phyloP scores from a whole-genome alignment of 352 stramenopile species.

The Phytophthora sp. region DNA sequence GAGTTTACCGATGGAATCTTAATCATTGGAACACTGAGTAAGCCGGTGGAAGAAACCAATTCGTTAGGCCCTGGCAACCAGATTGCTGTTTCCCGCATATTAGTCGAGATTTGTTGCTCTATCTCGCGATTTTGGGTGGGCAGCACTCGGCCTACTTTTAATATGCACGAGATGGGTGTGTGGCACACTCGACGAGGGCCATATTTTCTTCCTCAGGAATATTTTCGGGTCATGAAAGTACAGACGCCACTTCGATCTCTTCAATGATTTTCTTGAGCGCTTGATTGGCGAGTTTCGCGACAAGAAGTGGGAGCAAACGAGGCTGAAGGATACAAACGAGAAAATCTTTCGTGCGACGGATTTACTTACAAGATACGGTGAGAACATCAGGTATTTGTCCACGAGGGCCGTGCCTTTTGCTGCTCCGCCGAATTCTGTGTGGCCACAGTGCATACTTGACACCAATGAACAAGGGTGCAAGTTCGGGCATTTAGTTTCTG shows the following conservation, averaged over 20 bases:
- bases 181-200: neutral
- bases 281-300: neutral
- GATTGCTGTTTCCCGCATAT: slow-evolving; percentile 26
- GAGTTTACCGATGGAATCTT: neutral
- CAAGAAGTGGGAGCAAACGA: neutral
- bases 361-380: neutral
- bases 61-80: too few species aligned
- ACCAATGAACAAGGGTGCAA: neutral
- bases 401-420: slow-evolving; percentile 6
- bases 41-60: too few species aligned
- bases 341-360: neutral
- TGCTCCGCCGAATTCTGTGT: slow-evolving; percentile 15
- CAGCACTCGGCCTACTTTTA: slow-evolving; percentile 31
- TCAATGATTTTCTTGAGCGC: too few species aligned
- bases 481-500: slow-evolving; percentile 12
- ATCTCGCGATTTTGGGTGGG: slow-evolving; percentile 34
- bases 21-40: neutral
- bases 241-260: too few species aligned
- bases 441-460: slow-evolving; percentile 10
- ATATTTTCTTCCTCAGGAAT: neutral
- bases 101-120: slow-evolving; percentile 38
- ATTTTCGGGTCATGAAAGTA: too few species aligned
- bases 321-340: neutral
- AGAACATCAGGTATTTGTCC: neutral
- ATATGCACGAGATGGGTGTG: neutral